A percentile compares a stretch with the other conserved stretches of the same genome.
Evolutionary conservation across 129 eudicot genomes (phyloP).

Genomic region (Artemisia argyi): DNA sequence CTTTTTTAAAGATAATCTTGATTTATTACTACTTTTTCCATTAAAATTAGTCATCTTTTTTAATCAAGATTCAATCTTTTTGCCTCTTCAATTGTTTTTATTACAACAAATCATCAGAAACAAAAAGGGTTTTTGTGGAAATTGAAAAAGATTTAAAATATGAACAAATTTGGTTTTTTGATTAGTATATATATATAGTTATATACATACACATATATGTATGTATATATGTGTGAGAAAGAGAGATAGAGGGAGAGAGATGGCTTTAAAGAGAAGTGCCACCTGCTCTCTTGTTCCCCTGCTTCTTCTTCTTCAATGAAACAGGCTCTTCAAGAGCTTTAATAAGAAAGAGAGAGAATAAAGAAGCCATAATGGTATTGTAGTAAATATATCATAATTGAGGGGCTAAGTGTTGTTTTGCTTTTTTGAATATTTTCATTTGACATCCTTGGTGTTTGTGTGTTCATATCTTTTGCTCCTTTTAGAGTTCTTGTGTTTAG

Average conservation of each 20-base stretch:
- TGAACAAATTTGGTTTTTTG: constrained; percentile 15
- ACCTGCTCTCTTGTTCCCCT: constrained; percentile 44
- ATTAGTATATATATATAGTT: background rate
- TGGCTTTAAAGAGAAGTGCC: constrained; percentile 40
- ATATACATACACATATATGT: background rate
- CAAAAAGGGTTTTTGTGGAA: constrained; percentile 21
- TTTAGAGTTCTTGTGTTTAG: background rate
- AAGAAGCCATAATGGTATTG: constrained; percentile 34
- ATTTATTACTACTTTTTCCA: constrained; percentile 32
- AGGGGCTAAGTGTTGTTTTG: constrained; percentile 17
- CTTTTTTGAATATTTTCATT: background rate
- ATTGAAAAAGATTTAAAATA: constrained; percentile 14
- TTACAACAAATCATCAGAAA: constrained; percentile 29
- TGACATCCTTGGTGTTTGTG: constrained; percentile 18
- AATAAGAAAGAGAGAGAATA: constrained; percentile 33
- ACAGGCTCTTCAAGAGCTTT: constrained; percentile 30
- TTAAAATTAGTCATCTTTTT: constrained; percentile 45
- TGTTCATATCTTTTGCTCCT: background rate
- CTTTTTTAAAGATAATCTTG: constrained; percentile 49
- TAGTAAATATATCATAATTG: constrained; percentile 24
- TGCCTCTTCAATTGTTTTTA: constrained; percentile 14
- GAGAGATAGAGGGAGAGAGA: constrained; percentile 45
- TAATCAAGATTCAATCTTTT: constrained; percentile 21
- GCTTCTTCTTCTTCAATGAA: constrained; percentile 37
- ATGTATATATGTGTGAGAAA: background rate